These are phyloP conservation scores for Teratosphaeria nubilosa DNA, from an alignment of 2,329 filamentous ascomycete species.

Conservation along the genomic window DNA sequence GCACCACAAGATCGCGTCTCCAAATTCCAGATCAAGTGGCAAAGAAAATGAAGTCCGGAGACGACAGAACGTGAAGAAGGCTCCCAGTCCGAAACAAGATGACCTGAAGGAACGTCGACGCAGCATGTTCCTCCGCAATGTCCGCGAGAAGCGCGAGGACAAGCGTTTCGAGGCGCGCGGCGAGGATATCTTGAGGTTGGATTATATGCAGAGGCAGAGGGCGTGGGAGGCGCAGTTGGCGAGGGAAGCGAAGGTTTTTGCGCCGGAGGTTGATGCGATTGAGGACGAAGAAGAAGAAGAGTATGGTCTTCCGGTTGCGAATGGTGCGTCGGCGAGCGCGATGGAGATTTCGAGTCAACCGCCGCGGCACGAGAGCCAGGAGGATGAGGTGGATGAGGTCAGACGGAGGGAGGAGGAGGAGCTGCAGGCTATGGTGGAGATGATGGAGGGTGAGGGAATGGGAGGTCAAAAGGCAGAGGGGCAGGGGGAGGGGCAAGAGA, in stretches of 20 bases:
- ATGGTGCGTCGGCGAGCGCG: background rate
- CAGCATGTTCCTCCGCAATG: slow-evolving; percentile 57
- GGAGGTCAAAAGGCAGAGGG: too few relatives aligned
- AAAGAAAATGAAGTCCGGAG: slow-evolving; percentile 31
- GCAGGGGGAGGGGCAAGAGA: slow-evolving; percentile 14
- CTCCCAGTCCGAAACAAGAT: slow-evolving; percentile 52
- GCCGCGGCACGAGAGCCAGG: slow-evolving; percentile 14
- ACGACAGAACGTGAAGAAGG: slow-evolving; percentile 41
- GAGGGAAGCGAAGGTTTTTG: slow-evolving; percentile 19
- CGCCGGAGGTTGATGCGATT: slow-evolving; percentile 18
- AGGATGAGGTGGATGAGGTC: slow-evolving; percentile 31
- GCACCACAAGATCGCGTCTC: background rate
- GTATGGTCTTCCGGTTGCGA: slow-evolving; percentile 8
- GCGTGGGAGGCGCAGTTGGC: slow-evolving; percentile 37
- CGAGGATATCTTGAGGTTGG: slow-evolving; percentile 40
- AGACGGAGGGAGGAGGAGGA: slow-evolving; percentile 34
- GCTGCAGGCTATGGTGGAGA: slow-evolving; percentile 34
- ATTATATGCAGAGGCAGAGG: slow-evolving; percentile 34
- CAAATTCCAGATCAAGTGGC: slow-evolving; percentile 30
- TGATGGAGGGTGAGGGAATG: slow-evolving; percentile 27
- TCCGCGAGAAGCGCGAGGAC: slow-evolving; percentile 36
- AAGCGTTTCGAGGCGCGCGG: slow-evolving; percentile 35
- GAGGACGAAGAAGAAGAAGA: slow-evolving; percentile 20
- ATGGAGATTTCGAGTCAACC: slow-evolving; percentile 8
- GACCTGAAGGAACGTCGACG: slow-evolving; percentile 54